Base-by-base conservation (phyloP, 768 basidiomycete species). In the Russula sp. region DNA sequence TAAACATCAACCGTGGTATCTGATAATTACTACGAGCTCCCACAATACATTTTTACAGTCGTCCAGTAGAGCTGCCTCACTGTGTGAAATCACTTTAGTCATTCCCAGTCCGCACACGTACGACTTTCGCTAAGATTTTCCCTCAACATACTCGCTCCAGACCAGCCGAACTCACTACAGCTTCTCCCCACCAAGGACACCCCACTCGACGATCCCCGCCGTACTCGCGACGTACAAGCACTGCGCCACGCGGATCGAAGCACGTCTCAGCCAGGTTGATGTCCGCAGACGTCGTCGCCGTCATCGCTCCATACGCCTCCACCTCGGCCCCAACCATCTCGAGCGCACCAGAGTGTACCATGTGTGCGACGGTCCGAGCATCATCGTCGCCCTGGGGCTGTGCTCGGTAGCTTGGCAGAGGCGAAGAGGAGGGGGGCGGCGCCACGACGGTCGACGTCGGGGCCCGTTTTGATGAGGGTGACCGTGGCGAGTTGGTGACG, bases 171-270 rank as follows among this genome's bases (percentile, higher is more conserved):
- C 73, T 84, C 85, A 90, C 87, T 87, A 90, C 54, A 81, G 75
- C 76, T 86, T 88, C 65, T 86, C 85, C 14, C 83, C 82, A 6
- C 86, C 87, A 22, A 81, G 77, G 55, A 94, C 77, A 48, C 80
- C 77, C 88, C 89, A 94, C 70, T 93, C 91, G 7, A 83, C 86
- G 25, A 94, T 76, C 41, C 84, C 83, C 61, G 76, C 71, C 60
- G 80, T 79, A 58, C 82, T 82, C 25, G 84, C 89, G 14, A 83
- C 85, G 68, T 91, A 91, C 35, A 91, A 68, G 70, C 77, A 81
- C 63, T n/a, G 79, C 77, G 2, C 89, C 89, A 5, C 72, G 73
- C 18, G 87, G 87, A 70, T 90, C 88, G 66, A 90, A 90, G 63
- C 84, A 88, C 42, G 81, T 75, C 13, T 90, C 89, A 3, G 88